A percentile compares a stretch with the other conserved stretches of the same genome.
phyloP scores from a whole-genome alignment of 2,329 filamentous ascomycete species.

The Colletotrichum truncatum region DNA sequence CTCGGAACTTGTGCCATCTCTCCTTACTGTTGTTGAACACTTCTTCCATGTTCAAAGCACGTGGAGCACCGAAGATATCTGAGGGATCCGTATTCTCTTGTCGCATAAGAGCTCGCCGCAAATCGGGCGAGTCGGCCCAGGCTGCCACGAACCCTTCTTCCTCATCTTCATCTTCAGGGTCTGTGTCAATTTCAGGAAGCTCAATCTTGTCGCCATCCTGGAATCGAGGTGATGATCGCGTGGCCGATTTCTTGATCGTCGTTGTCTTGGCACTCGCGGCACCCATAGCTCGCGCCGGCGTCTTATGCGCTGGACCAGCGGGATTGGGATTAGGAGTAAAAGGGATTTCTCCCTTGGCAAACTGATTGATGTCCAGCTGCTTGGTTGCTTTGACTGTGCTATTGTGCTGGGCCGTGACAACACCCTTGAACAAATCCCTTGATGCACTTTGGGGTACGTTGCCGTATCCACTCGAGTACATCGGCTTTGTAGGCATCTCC shows the following conservation, averaged over 20 bases:
- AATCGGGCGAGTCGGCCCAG: constrained; percentile 90
- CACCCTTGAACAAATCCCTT: constrained; percentile 71
- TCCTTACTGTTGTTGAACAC: constrained; percentile 93
- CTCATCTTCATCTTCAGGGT: constrained; percentile 88
- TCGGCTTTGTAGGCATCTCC: constrained; percentile 69
- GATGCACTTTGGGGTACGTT: constrained; percentile 63
- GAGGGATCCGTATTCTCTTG: constrained; percentile 90
- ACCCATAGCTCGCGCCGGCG: constrained; percentile 67
- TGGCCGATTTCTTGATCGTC: constrained; percentile 62
- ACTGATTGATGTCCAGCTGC: constrained; percentile 85
- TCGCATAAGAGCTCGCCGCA: constrained; percentile 77
- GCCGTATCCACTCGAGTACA: constrained; percentile 69
- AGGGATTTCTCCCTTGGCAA: constrained; percentile 87
- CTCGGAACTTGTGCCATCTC: constrained; percentile 85
- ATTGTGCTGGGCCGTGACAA: constrained; percentile 73
- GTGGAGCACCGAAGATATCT: constrained; percentile 87
- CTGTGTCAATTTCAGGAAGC: constrained; percentile 93
- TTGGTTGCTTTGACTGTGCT: constrained; percentile 71
- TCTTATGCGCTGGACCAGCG: constrained; percentile 70
- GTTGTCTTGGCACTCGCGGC: constrained; percentile 60
- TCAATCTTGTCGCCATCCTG: constrained; percentile 90
- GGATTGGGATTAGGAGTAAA: constrained; percentile 78
- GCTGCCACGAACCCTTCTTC: constrained; percentile 73
- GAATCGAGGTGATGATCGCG: constrained; percentile 82
- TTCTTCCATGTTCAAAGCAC: constrained; percentile 92